Evolutionary conservation across 2,329 filamentous ascomycete species (phyloP), one percentile per base, ranked within the genome.

Genomic region (Colletotrichum eleusines): DNA sequence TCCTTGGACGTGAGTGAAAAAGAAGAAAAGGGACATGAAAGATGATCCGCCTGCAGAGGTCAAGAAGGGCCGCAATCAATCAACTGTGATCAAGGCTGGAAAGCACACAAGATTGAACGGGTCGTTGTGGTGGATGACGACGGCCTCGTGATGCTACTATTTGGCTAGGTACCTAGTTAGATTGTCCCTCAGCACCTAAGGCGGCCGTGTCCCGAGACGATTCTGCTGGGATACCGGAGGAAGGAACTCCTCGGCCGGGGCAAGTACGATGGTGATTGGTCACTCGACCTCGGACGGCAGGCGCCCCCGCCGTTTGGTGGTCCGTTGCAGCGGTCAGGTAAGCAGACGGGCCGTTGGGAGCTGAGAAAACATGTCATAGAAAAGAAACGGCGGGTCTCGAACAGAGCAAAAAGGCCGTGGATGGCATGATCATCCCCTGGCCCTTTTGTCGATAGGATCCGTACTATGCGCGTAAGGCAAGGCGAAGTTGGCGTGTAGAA

Each of bases 171-270:
- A 48, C 11, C n/a, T 23, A 6, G 20, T 4, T 48, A 6, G 14
- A 14, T 40, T 40, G 33, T 16, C 6, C n/a, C 20, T 9, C 53
- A 38, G 53, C n/a, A n/a, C n/a, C n/a, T 16, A 9, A 55, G 51
- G 23, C 42, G n/a, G 42, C 28, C 11, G 48, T 44, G 63, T 50
- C 46, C 63, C 53, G 42, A 44, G 42, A n/a, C 51, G 23, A 28
- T 33, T 46, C 63, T 42, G 54, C 35, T 33, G 20, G 26, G n/a
- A n/a, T 12, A 54, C 58, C 58, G 64, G 68, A 54, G 57, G 38
- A 68, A 62, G 38, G 35, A 71, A 63, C 64, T 63, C 64, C 59
- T 69, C 64, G 64, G 64, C 51, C 65, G 64, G 48, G 42, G 53
- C 9, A 33, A 31, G 31, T 14, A 26, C 53, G 53, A 28, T 33